Percentiles rank a stretch among this genome's conserved stretches.
Conservation (phyloP, 2,329 filamentous ascomycete genomes). For the Verticillium klebahnii region DNA sequence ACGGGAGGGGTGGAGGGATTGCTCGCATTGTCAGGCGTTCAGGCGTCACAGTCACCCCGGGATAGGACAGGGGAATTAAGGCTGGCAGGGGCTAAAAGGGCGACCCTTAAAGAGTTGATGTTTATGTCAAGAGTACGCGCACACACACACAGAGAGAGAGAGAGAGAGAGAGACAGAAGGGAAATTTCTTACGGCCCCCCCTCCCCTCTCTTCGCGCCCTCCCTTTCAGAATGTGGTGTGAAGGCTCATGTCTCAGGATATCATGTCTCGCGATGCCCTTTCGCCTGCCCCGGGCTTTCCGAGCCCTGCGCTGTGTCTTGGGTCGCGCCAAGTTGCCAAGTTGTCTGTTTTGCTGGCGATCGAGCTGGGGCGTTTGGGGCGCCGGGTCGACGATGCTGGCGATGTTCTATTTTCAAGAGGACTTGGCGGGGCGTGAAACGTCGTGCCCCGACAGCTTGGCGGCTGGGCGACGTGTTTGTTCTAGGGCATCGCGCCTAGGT, state of each 20-base stretch:
- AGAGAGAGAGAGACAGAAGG: neutral
- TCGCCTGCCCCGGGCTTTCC: neutral
- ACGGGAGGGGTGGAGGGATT: neutral
- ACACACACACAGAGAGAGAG: neutral
- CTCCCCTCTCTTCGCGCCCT: neutral
- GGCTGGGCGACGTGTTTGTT: neutral
- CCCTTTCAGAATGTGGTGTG: neutral
- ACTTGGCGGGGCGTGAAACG: neutral
- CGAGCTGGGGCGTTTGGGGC: neutral
- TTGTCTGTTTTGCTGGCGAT: neutral
- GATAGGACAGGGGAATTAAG: neutral
- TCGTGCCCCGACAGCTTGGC: neutral
- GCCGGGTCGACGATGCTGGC: neutral
- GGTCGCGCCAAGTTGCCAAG: neutral
- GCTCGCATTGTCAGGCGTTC: constrained; percentile 4
- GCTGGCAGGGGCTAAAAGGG: neutral
- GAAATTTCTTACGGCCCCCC: neutral
- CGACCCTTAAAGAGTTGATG: neutral
- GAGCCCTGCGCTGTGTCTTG: neutral
- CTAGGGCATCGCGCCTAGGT: neutral
- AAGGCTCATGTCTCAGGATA: neutral
- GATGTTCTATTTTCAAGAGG: neutral
- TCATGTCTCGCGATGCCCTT: neutral
- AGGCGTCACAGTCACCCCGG: constrained; percentile 4
- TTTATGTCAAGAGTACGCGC: neutral